Evolutionary conservation across 805 yeast species (phyloP), one percentile per base, ranked within the genome.

Genomic region (Yamadazyma takamatsuzukensis): DNA sequence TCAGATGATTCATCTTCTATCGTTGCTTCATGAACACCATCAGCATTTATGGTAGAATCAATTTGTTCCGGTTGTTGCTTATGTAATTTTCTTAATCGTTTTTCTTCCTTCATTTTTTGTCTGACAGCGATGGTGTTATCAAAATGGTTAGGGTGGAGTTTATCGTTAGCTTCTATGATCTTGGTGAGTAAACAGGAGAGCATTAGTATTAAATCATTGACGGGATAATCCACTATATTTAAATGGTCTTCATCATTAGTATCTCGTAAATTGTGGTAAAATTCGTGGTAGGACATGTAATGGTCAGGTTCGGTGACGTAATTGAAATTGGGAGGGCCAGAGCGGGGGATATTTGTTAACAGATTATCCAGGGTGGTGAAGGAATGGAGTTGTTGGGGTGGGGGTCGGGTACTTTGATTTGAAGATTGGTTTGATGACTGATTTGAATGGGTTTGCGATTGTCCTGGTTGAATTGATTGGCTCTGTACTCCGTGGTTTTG

Each of bases 91-190:
- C 47, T 57, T 32, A 49, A 28, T 31, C 53, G 48, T 37, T 51
- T 56, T 22, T 64, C 65, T 32, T 60, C 62, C 41, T 64, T 51
- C 24, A 54, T 37, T 29, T 46, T 53, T 39, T 65, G 71, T 17
- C 71, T 47, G 24, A 56, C 53, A 14, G 69, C 69, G 14, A 66
- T 59, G 21, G 71, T 64, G 36, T 64, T 61, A 41, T 71, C 70
- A 42, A 74, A 72, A 45, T 76, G 80, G 43, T 77, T 80, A 2
- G 89, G 83, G 48, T 81, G 90, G 21, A 86, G 63, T 31, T 78
- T 69, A 57, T 90, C 98, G 59, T 90, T 93, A 9, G 95, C 88
- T 49, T 84, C 90, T 23, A 90, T 82, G 29, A 93, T 88, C 53
- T 84, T 85, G 43, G 87, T 87, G 33, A 90, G 64, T 33, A 90